Evolutionary conservation across 176 grass and related monocot species (phyloP).

Genomic region (Eremochloa ophiuroides): DNA sequence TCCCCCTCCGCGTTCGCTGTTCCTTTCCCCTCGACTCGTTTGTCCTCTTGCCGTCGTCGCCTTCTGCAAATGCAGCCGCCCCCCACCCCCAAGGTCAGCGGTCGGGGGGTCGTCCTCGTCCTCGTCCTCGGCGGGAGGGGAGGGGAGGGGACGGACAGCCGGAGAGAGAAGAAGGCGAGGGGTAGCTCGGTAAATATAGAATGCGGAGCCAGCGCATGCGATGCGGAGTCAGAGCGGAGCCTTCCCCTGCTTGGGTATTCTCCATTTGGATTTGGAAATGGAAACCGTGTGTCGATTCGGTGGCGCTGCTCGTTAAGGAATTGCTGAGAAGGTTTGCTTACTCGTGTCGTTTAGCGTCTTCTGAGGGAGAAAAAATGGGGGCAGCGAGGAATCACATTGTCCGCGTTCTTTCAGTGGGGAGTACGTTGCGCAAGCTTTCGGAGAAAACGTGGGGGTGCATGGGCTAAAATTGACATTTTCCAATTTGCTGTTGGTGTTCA

Average conservation of each 20-base stretch:
- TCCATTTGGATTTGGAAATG: background rate
- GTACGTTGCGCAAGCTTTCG: no score
- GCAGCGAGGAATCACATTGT: background rate
- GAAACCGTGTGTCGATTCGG: slow-evolving; percentile 15
- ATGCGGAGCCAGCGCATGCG: background rate
- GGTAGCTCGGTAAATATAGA: slow-evolving; percentile 17
- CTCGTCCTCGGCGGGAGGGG: background rate
- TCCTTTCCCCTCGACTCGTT: background rate
- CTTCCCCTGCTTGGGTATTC: background rate
- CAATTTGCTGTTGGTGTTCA: background rate
- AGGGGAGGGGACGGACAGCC: background rate
- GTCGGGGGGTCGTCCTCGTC: background rate
- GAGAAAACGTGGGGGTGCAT: background rate
- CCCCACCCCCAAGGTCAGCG: background rate
- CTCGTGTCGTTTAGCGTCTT: background rate
- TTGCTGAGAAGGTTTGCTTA: background rate
- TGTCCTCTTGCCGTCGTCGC: background rate
- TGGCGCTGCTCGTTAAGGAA: background rate
- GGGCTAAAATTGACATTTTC: background rate
- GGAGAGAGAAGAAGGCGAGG: background rate
- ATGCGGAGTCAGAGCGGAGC: slow-evolving; percentile 2
- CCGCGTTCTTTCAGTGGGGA: background rate
- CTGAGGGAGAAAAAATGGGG: background rate
- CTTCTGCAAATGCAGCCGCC: slow-evolving; percentile 24
- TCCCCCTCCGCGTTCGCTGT: background rate